Evolutionary conservation across 1,139 yeast species (phyloP), one percentile per base, ranked within the genome.

Genomic region (Torulaspora globosa): DNA sequence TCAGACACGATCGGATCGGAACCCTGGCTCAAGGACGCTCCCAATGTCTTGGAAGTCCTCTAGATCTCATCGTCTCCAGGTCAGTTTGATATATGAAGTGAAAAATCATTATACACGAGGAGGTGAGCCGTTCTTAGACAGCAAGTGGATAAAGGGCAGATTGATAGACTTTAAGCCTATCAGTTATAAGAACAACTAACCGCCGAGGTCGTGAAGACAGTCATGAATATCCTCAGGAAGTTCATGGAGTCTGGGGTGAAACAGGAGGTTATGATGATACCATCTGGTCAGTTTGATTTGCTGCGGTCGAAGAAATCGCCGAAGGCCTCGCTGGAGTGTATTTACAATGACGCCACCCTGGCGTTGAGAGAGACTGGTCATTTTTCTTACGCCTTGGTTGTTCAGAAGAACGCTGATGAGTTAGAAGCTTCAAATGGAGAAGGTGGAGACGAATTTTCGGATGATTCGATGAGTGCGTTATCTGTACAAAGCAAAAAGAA

Each of bases 301-400:
- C 75, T 85, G 23, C 72, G 97, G 41, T 74, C 85, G 3, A 86
- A 87, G 7, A 75, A 74, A 12, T 84, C 95, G 6, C 96, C 96
- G 11, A 87, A 87, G 63, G 92, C 96, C 3, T 89, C 82, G 24
- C 72, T 82, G 36, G 97, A 92, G 65, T 89, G 96, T 63, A 73
- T 92, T 35, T 83, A 78, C 63, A 84, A 80, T 52, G 96, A 88
- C 57, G 92, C 96, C 0, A 80, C 79, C 43, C 81, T 90, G 14
- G 71, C 81, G 1, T 80, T 92, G 43, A 74, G 89, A 39, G 78
- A 78, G 50, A 73, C 84, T 2, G 74, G 80, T 4, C 81, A 82
- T 9, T 84, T 69, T 60, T 75, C 77, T 56, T 85, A 82, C 62
- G 92, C 86, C 57, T 69, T 92, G 41, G 82, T 83, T 15, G 78